These are phyloP conservation scores for Penicillium roqueforti DNA, from an alignment of 495 filamentous ascomycete genomes.

Conservation along the genomic window DNA sequence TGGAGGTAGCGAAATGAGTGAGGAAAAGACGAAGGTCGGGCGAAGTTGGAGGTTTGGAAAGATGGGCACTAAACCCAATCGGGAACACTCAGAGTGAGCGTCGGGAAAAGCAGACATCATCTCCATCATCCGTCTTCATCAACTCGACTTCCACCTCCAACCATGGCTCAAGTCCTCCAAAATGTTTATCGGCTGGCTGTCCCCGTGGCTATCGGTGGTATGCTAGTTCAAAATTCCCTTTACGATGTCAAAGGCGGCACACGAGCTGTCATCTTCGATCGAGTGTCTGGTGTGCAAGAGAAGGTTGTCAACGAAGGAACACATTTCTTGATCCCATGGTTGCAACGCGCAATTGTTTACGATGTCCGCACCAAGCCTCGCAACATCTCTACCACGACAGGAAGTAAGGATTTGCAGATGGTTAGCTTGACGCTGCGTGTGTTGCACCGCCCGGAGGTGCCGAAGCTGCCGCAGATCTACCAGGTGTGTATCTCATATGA, in stretches of 20 bases:
- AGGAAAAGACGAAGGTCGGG: constrained; percentile 34
- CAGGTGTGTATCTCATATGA: constrained; percentile 59
- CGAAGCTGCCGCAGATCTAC: constrained; percentile 92
- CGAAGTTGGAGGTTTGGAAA: constrained; percentile 29
- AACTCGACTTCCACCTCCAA: constrained; percentile 27
- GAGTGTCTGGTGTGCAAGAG: constrained; percentile 88
- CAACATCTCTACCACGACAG: constrained; percentile 96
- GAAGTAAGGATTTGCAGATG: constrained; percentile 99
- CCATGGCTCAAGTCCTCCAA: constrained; percentile 57
- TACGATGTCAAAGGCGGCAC: constrained; percentile 97
- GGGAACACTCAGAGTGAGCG: constrained; percentile 20
- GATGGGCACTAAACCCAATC: constrained; percentile 41
- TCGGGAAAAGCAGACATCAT: constrained; percentile 40
- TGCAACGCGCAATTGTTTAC: constrained; percentile 92
- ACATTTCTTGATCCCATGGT: constrained; percentile 93
- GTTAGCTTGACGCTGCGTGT: constrained; percentile 96
- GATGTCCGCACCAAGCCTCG: constrained; percentile 97
- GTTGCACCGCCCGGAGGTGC: constrained; percentile 90
- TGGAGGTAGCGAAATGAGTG: constrained; percentile 24
- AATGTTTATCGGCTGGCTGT: constrained; percentile 66
- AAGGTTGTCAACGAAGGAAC: constrained; percentile 92
- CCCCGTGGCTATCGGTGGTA: constrained; percentile 60
- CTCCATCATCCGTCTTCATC: constrained; percentile 15
- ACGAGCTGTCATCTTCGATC: constrained; percentile 97
- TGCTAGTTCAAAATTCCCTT: constrained; percentile 67